Percentiles rank a stretch among this genome's conserved stretches.
phyloP scores from a whole-genome alignment of 2,329 filamentous ascomycete genomes.

The Xylaria sp. region DNA sequence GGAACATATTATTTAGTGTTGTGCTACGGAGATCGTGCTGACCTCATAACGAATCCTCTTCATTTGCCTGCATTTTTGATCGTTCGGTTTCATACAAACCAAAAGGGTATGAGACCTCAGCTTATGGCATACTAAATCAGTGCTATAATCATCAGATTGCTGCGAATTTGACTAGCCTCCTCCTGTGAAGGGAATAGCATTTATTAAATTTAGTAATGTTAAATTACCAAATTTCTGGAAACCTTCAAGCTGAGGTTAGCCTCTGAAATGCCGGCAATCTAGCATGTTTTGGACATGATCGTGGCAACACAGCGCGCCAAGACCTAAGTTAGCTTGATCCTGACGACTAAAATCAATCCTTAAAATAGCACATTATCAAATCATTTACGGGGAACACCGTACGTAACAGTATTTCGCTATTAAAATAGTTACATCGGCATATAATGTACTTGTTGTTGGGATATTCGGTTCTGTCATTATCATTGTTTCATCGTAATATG shows the following conservation, averaged over 20 bases:
- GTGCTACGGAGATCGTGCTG: slow-evolving; percentile 1
- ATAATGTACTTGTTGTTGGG: not conserved
- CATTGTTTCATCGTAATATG: no score
- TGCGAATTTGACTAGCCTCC: not conserved
- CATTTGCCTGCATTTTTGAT: slow-evolving; percentile 14
- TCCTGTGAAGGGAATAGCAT: slow-evolving; percentile 15
- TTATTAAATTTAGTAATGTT: slow-evolving; percentile 21
- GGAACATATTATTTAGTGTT: not conserved
- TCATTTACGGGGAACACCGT: not conserved
- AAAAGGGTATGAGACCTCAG: slow-evolving; percentile 24
- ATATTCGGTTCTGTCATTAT: not conserved
- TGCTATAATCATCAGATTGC: slow-evolving; percentile 3
- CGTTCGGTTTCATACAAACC: slow-evolving; percentile 14
- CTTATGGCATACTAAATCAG: slow-evolving; percentile 21
- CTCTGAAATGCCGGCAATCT: slow-evolving; percentile 19
- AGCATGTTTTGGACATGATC: slow-evolving; percentile 8
- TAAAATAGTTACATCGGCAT: not conserved
- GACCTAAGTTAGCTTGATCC: slow-evolving; percentile 14
- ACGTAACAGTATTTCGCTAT: not conserved
- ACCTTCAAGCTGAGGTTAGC: not conserved
- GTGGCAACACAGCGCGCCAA: slow-evolving; percentile 6
- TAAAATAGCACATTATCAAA: slow-evolving; percentile 31
- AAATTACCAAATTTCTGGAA: slow-evolving; percentile 29
- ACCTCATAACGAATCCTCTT: slow-evolving; percentile 19
- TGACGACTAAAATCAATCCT: slow-evolving; percentile 20